phyloP scores from a whole-genome alignment of 1,284 basidiomycete species.

The Bondarzewia mesenterica region DNA sequence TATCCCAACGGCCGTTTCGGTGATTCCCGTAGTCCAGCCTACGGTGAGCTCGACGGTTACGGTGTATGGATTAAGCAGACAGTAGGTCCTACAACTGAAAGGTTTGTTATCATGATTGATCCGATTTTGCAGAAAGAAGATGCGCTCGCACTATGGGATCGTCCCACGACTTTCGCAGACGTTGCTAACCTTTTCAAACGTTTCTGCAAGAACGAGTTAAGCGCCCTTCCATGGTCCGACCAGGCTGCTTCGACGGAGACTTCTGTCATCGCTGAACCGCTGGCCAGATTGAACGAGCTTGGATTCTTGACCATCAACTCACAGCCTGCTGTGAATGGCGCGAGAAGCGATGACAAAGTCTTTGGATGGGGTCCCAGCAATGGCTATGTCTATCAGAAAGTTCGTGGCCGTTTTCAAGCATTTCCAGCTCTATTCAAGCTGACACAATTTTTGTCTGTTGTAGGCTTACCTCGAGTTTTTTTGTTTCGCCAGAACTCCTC shows the following conservation, averaged over 20 bases:
- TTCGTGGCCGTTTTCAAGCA: constrained; percentile 25
- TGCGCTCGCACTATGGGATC: constrained; percentile 83
- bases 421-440: not conserved
- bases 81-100: constrained; percentile 31
- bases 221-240: constrained; percentile 94
- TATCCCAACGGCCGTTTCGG: constrained; percentile 99
- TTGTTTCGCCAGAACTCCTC: constrained; percentile 72
- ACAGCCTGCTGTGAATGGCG: constrained; percentile 95
- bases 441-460: too few relatives aligned
- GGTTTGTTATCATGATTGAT: not conserved
- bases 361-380: constrained; percentile 95
- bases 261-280: constrained; percentile 69
- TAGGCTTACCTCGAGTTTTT: constrained; percentile 98
- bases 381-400: constrained; percentile 97
- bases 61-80: constrained; percentile 81
- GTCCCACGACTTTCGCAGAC: constrained; percentile 63
- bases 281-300: constrained; percentile 80
- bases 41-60: constrained; percentile 96
- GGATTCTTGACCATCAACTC: constrained; percentile 98
- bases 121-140: constrained; percentile 61
- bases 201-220: constrained; percentile 69
- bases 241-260: constrained; percentile 83
- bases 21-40: constrained; percentile 93
- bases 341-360: constrained; percentile 74
- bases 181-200: constrained; percentile 70